A percentile compares a stretch with the other conserved stretches of the same genome.
Evolutionary conservation across 2,329 filamentous ascomycete genomes (phyloP).

Genomic region (Xylariaceae sp.): DNA sequence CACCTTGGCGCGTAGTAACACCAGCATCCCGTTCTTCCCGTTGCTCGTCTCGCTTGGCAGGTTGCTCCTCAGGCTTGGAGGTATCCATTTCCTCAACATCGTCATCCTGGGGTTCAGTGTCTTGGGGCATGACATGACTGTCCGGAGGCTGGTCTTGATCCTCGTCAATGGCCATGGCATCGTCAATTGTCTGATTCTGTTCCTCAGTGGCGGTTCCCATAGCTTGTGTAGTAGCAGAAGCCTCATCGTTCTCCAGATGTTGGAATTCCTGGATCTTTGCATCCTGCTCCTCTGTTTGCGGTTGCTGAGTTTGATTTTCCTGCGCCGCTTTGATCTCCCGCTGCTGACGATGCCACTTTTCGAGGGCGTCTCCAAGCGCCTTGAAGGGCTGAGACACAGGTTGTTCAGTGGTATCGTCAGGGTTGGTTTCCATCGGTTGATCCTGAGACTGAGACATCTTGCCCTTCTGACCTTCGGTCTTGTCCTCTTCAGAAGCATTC

Average conservation of each 20-base stretch:
- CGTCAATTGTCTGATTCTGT: constrained; percentile 77
- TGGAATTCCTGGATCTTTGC: constrained; percentile 80
- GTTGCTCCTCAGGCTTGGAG: constrained; percentile 36
- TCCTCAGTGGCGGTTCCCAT: constrained; percentile 85
- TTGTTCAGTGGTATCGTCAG: constrained; percentile 39
- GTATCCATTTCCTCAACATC: constrained; percentile 44
- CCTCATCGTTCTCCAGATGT: constrained; percentile 80
- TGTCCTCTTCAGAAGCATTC: constrained; percentile 57
- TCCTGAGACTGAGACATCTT: constrained; percentile 46
- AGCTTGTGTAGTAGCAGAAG: constrained; percentile 80
- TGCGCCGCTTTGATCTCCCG: constrained; percentile 68
- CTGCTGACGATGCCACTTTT: constrained; percentile 87
- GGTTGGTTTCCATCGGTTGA: constrained; percentile 39
- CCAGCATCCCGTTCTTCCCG: constrained; percentile 54
- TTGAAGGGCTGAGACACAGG: constrained; percentile 70
- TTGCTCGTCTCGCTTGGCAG: constrained; percentile 40
- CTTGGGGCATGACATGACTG: constrained; percentile 49
- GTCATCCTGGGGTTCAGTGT: constrained; percentile 41
- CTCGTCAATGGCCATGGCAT: constrained; percentile 79
- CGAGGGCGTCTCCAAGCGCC: constrained; percentile 86
- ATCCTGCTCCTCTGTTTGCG: constrained; percentile 45
- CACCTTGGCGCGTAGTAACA: constrained; percentile 55
- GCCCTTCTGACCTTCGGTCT: constrained; percentile 59
- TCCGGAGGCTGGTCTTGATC: constrained; percentile 53
- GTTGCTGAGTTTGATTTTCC: constrained; percentile 48